Evolutionary conservation across 495 filamentous ascomycete species (phyloP).

Genomic region (Halenospora varia): DNA sequence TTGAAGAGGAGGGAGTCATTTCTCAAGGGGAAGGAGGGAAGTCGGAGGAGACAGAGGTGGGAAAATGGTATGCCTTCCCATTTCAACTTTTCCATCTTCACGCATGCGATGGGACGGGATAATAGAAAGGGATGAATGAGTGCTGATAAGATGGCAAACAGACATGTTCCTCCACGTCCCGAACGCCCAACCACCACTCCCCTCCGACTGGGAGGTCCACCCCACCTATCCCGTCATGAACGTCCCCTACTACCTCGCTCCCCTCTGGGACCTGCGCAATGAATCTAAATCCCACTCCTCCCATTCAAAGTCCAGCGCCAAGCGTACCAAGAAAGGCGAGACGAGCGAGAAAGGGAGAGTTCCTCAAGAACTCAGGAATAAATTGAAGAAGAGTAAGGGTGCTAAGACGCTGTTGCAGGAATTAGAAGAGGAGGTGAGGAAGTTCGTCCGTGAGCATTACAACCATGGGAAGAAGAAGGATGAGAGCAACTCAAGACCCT

Average conservation of each 20-base stretch:
- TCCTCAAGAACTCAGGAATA: constrained; percentile 57
- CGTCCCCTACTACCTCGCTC: constrained; percentile 87
- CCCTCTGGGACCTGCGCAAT: constrained; percentile 68
- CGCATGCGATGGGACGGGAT: neutral
- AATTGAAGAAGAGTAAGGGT: constrained; percentile 65
- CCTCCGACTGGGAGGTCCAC: constrained; percentile 73
- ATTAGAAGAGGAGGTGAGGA: constrained; percentile 59
- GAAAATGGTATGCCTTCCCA: constrained; percentile 71
- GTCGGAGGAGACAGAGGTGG: constrained; percentile 80
- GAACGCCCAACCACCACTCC: constrained; percentile 73
- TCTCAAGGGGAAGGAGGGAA: constrained; percentile 92
- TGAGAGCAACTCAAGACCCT: too few species aligned
- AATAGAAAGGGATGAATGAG: too few species aligned
- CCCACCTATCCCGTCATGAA: constrained; percentile 72
- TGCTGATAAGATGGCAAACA: too few species aligned
- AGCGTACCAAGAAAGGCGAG: constrained; percentile 27
- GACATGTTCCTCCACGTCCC: constrained; percentile 86
- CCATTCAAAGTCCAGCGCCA: constrained; percentile 29
- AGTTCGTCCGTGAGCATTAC: constrained; percentile 56
- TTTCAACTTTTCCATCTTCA: neutral
- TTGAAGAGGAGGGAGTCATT: constrained; percentile 60
- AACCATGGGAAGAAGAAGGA: constrained; percentile 33
- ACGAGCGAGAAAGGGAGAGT: constrained; percentile 45
- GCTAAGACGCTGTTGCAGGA: constrained; percentile 63
- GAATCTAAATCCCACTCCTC: constrained; percentile 36